A percentile compares a stretch with the other conserved stretches of the same genome.
phyloP scores from a whole-genome alignment of 1,139 yeast genomes.

The Taphrina betulina region DNA sequence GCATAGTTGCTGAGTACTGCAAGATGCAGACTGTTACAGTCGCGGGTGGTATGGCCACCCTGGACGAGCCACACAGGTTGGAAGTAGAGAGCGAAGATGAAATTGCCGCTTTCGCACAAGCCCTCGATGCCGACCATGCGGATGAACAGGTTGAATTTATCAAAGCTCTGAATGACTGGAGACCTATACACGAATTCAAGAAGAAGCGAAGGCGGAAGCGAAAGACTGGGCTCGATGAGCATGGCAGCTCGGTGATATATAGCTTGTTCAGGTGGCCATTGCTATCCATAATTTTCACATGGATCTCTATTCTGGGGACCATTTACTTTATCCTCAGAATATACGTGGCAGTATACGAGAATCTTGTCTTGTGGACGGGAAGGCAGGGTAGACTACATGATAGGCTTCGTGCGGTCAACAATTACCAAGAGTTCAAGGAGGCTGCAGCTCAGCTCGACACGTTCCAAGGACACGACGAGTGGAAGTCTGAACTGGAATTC shows the following conservation, averaged over 20 bases:
- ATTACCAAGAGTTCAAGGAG: constrained; percentile 62
- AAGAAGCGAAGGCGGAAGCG: constrained; percentile 12
- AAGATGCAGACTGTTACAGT: too few relatives aligned
- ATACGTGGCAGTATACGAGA: constrained; percentile 65
- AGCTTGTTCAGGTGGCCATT: constrained; percentile 19
- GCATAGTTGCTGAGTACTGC: too few relatives aligned
- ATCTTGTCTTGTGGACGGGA: constrained; percentile 56
- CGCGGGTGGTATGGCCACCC: too few relatives aligned
- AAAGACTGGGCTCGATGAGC: constrained; percentile 10
- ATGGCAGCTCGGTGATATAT: constrained; percentile 11
- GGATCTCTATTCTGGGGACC: constrained; percentile 47
- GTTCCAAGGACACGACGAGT: constrained; percentile 58
- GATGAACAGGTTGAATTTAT: constrained; percentile 47
- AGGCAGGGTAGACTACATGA: constrained; percentile 54
- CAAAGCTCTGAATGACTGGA: constrained; percentile 67
- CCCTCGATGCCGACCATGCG: constrained; percentile 27
- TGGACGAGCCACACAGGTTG: too few relatives aligned
- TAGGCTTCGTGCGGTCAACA: constrained; percentile 51
- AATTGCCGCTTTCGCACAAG: constrained; percentile 15
- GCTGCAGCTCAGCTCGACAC: constrained; percentile 61
- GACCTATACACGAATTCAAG: constrained; percentile 51
- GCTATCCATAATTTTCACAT: constrained; percentile 9
- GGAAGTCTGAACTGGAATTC: constrained; percentile 64
- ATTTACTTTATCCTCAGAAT: constrained; percentile 57
- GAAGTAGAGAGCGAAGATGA: constrained; percentile 11